These are phyloP conservation scores for Scheffersomyces spartinae DNA, from an alignment of 805 yeast genomes.

Conservation along the genomic window DNA sequence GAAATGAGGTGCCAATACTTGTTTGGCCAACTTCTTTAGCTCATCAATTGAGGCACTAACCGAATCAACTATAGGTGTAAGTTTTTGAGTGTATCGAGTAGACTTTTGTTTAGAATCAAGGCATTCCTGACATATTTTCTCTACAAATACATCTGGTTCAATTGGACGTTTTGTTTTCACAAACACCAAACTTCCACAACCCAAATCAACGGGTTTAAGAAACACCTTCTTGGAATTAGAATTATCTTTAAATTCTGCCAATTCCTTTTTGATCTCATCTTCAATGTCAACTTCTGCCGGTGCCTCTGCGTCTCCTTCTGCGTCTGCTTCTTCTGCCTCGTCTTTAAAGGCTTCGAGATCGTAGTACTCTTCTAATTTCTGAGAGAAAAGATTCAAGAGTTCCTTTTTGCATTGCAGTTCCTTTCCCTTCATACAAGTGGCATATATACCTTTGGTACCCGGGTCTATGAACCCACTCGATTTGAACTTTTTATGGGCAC, in stretches of 20 bases:
- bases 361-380: conserved; percentile 25
- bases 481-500: conserved; percentile 32
- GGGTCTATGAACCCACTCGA: conserved; percentile 59
- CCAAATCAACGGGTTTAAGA: conserved; percentile 49
- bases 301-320: conserved; percentile 10
- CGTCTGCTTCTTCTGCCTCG: conserved; percentile 19
- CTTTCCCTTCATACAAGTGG: conserved; percentile 74
- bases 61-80: conserved; percentile 71
- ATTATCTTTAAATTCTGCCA: conserved; percentile 45
- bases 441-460: conserved; percentile 77
- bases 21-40: conserved; percentile 43
- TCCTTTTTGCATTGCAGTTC: conserved; percentile 76
- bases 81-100: conserved; percentile 64
- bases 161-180: conserved; percentile 72
- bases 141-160: conserved; percentile 64
- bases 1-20: conserved; percentile 59
- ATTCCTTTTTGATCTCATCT: conserved; percentile 61
- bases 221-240: conserved; percentile 32
- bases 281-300: conserved; percentile 46
- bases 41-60: conserved; percentile 65
- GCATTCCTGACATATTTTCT: conserved; percentile 50
- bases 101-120: conserved; percentile 38
- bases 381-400: conserved; percentile 41
- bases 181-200: conserved; percentile 78
- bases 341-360: conserved; percentile 9